Conservation (phyloP, 768 basidiomycete genomes). For the Hygrophorus russula region DNA sequence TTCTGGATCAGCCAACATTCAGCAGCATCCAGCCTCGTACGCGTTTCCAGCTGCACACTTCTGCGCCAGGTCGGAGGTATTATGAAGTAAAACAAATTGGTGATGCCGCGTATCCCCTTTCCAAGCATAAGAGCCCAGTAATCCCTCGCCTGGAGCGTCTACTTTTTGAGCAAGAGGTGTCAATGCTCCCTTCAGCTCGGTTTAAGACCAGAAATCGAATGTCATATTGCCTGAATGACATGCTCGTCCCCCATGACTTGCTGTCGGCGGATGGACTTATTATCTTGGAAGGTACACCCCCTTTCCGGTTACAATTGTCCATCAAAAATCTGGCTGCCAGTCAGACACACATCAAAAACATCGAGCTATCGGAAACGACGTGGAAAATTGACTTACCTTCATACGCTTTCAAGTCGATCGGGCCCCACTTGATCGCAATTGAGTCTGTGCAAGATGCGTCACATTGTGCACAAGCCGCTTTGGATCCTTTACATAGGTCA, state of each 20-base stretch:
- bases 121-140: slow-evolving; percentile 46
- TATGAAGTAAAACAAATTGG: slow-evolving; percentile 88
- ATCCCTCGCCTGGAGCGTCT: slow-evolving; percentile 62
- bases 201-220: slow-evolving; percentile 61
- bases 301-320: slow-evolving; percentile 70
- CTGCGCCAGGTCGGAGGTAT: slow-evolving; percentile 67
- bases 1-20: slow-evolving; percentile 70
- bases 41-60: slow-evolving; percentile 73
- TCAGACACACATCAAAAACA: slow-evolving; percentile 43
- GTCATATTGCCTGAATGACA: slow-evolving; percentile 68
- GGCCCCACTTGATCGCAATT: slow-evolving; percentile 71
- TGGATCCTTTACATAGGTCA: slow-evolving; percentile 48
- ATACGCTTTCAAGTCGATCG: slow-evolving; percentile 68
- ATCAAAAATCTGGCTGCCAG: slow-evolving; percentile 69
- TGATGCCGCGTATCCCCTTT: slow-evolving; percentile 74
- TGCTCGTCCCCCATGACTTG: slow-evolving; percentile 42
- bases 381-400: slow-evolving; percentile 70
- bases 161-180: slow-evolving; percentile 79
- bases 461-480: slow-evolving; percentile 63
- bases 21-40: slow-evolving; percentile 76
- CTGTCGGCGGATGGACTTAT: slow-evolving; percentile 49
- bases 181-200: slow-evolving; percentile 66
- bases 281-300: slow-evolving; percentile 71
- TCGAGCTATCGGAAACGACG: slow-evolving; percentile 32
- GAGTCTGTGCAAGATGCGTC: slow-evolving; percentile 73